A percentile compares a stretch with the other conserved stretches of the same genome.
phyloP scores from a whole-genome alignment of 495 filamentous ascomycete species.

The Talaromyces nanjingensis region DNA sequence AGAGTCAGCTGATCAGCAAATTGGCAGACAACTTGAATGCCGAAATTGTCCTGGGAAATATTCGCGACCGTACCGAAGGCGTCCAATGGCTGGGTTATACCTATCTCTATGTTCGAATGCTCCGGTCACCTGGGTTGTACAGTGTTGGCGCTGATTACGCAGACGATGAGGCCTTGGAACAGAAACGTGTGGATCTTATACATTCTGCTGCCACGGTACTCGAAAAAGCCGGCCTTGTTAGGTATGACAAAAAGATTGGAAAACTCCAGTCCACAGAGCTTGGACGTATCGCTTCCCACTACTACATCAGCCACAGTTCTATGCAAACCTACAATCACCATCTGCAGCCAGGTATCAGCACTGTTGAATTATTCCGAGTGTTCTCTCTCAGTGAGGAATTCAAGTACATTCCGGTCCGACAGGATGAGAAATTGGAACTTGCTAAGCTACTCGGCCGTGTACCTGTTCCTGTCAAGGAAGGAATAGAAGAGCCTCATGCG shows the following conservation, averaged over 20 bases:
- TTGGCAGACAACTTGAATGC: slow-evolving; percentile 96
- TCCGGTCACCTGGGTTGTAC: slow-evolving; percentile 91
- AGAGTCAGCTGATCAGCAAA: slow-evolving; percentile 90
- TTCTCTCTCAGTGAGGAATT: slow-evolving; percentile 97
- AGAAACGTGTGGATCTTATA: slow-evolving; percentile 92
- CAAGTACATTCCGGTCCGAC: slow-evolving; percentile 96
- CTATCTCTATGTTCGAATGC: slow-evolving; percentile 96
- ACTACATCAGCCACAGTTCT: slow-evolving; percentile 94
- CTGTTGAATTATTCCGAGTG: slow-evolving; percentile 94
- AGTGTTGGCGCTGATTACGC: slow-evolving; percentile 94
- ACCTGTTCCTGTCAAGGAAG: slow-evolving; percentile 94
- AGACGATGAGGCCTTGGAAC: slow-evolving; percentile 83
- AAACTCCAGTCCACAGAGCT: slow-evolving; percentile 88
- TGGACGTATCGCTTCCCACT: slow-evolving; percentile 91
- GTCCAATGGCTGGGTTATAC: slow-evolving; percentile 99
- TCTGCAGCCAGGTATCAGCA: slow-evolving; percentile 84
- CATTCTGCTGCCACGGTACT: slow-evolving; percentile 88
- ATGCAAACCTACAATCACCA: slow-evolving; percentile 96
- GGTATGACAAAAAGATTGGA: slow-evolving; percentile 92
- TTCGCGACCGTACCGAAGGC: slow-evolving; percentile 88
- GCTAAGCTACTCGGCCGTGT: slow-evolving; percentile 85
- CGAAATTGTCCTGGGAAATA: slow-evolving; percentile 90
- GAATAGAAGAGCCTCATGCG: slow-evolving; percentile 90
- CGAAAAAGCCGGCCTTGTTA: slow-evolving; percentile 80
- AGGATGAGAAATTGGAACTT: slow-evolving; percentile 95